phyloP scores from a whole-genome alignment of 2,329 filamentous ascomycete species.

The Ramichloridium luteum region DNA sequence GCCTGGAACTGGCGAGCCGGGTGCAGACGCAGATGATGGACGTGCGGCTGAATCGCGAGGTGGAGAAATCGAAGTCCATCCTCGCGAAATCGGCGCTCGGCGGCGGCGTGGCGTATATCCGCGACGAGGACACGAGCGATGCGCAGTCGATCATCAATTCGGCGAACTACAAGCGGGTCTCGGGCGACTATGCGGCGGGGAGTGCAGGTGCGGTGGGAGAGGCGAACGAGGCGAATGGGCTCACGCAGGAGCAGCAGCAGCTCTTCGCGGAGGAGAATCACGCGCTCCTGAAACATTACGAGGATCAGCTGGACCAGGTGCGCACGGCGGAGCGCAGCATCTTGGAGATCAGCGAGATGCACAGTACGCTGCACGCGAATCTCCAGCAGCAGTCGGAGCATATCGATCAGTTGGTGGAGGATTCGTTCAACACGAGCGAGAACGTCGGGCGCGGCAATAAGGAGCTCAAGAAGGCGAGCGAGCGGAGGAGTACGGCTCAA shows the following conservation, averaged over 20 bases:
- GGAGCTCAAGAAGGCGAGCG: constrained; percentile 70
- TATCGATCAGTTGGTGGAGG: constrained; percentile 76
- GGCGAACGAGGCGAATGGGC: constrained; percentile 23
- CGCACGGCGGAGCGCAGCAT: constrained; percentile 82
- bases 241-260: constrained; percentile 78
- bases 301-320: constrained; percentile 88
- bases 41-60: constrained; percentile 66
- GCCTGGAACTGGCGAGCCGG: constrained; percentile 62
- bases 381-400: constrained; percentile 75
- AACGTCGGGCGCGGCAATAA: constrained; percentile 85
- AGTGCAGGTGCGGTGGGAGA: constrained; percentile 1
- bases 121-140: constrained; percentile 3
- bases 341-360: constrained; percentile 82
- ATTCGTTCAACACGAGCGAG: constrained; percentile 68
- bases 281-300: constrained; percentile 84
- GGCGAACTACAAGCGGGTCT: neutral
- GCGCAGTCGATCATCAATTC: neutral
- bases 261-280: constrained; percentile 90
- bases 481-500: constrained; percentile 39
- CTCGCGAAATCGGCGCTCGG: constrained; percentile 47
- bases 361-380: constrained; percentile 77
- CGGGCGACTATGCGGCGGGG: neutral
- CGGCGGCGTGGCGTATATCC: constrained; percentile 10
- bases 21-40: constrained; percentile 90
- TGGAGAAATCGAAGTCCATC: constrained; percentile 81